A percentile compares a stretch with the other conserved stretches of the same genome.
Conservation (phyloP, 208 protist species). For the Paratrypanosoma confusum region DNA sequence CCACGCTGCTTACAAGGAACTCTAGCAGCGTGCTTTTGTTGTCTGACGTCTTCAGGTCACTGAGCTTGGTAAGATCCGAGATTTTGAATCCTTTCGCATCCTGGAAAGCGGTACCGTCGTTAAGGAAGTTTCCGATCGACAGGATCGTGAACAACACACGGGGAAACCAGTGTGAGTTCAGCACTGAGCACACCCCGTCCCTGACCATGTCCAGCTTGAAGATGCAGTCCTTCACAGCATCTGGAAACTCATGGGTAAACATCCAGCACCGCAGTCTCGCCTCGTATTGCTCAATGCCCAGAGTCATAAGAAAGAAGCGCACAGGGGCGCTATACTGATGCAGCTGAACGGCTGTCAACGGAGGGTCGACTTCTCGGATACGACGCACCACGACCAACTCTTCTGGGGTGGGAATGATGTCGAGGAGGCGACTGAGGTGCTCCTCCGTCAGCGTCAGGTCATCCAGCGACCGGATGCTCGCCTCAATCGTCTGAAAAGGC, state of each 20-base stretch:
- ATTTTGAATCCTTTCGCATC: constrained; percentile 66
- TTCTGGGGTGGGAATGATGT: constrained; percentile 53
- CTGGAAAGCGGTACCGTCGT: constrained; percentile 58
- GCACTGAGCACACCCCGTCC: constrained; percentile 24
- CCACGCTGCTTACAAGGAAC: constrained; percentile 28
- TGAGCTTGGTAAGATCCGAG: constrained; percentile 52
- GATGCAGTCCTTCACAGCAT: constrained; percentile 36
- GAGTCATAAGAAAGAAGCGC: constrained; percentile 70
- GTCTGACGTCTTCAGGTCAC: constrained; percentile 56
- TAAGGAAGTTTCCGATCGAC: constrained; percentile 65
- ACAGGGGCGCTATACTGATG: constrained; percentile 36
- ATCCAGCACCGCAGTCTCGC: constrained; percentile 65
- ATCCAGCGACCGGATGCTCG: constrained; percentile 60
- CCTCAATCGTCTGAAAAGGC: constrained; percentile 62
- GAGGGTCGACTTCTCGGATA: neutral
- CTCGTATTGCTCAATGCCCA: constrained; percentile 50
- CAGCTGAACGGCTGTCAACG: constrained; percentile 17
- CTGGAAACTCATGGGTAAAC: constrained; percentile 41
- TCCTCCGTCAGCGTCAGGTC: constrained; percentile 62
- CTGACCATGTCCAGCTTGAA: constrained; percentile 28
- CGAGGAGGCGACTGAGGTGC: constrained; percentile 35
- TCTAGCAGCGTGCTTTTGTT: constrained; percentile 50
- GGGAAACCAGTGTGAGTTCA: constrained; percentile 36
- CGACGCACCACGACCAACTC: constrained; percentile 39
- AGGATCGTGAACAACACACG: constrained; percentile 45